Percentiles rank a stretch among this genome's conserved stretches.
Conservation (phyloP, 345 rosid genomes). For the Laguncularia racemosa region DNA sequence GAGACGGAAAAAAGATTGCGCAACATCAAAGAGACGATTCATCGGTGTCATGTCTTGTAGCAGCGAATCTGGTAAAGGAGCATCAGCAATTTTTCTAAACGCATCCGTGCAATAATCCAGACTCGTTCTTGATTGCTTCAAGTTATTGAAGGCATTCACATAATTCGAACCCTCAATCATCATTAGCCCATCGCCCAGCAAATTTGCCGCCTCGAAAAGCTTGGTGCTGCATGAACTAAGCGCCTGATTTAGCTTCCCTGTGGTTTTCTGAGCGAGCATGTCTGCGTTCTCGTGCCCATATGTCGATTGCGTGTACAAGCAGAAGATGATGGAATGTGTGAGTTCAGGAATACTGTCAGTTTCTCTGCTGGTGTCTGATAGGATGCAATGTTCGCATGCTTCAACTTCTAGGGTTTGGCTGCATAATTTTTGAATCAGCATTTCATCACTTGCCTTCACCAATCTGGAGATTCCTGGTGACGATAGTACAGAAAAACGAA, state of each 20-base stretch:
- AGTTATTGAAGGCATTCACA: neutral
- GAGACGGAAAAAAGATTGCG: constrained; percentile 2
- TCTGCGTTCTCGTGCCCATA: constrained; percentile 11
- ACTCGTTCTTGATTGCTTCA: neutral
- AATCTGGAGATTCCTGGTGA: neutral
- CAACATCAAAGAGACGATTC: constrained; percentile 18
- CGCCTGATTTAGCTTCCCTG: neutral
- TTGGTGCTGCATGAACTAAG: constrained; percentile 1
- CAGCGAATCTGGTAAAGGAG: constrained; percentile 8
- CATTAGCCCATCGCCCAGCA: constrained; percentile 11
- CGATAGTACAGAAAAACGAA: neutral
- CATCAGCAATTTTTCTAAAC: constrained; percentile 4
- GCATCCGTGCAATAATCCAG: constrained; percentile 7
- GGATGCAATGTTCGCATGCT: constrained; percentile 9
- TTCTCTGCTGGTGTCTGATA: constrained; percentile 1
- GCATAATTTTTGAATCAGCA: constrained; percentile 5
- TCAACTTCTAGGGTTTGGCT: constrained; percentile 13
- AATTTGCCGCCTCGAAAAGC: constrained; percentile 9
- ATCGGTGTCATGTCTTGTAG: constrained; percentile 3
- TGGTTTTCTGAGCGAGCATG: neutral
- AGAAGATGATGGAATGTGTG: constrained; percentile 7
- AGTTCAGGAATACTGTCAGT: constrained; percentile 3
- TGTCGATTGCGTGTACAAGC: constrained; percentile 11
- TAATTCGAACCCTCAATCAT: constrained; percentile 9
- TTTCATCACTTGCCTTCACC: neutral